Evolutionary conservation across 1,284 basidiomycete species (phyloP).

Genomic region (Cutaneotrichosporon mucoides): DNA sequence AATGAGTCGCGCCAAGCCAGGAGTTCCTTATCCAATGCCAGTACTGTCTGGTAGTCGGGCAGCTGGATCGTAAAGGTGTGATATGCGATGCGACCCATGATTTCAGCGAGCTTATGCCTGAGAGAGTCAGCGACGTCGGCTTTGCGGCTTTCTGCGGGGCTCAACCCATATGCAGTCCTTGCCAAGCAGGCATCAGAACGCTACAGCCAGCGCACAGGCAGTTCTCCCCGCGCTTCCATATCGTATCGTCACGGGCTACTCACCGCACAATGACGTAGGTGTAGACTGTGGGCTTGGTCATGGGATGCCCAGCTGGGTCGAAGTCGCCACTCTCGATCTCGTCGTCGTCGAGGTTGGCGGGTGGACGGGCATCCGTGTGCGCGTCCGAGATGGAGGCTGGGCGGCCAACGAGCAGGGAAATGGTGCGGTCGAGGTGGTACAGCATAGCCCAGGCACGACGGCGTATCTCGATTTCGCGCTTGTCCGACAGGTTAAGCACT

Average conservation of each 20-base stretch:
- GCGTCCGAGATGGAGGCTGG: conserved; percentile 50
- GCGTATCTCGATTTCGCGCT: conserved; percentile 50
- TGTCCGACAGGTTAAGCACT: conserved; percentile 47
- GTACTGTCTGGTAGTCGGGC: conserved; percentile 50
- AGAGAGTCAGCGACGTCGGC: neutral
- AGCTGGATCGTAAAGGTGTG: conserved; percentile 51
- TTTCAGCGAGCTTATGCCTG: conserved; percentile 48
- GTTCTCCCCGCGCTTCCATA: neutral
- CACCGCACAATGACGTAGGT: conserved; percentile 48
- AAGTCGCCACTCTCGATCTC: conserved; percentile 48
- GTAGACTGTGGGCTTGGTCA: conserved; percentile 48
- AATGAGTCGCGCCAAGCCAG: conserved; percentile 47
- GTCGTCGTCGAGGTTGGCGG: conserved; percentile 51
- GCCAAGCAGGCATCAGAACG: neutral
- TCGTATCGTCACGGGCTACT: conserved; percentile 8
- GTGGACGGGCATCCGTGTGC: conserved; percentile 49
- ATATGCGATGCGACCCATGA: conserved; percentile 51
- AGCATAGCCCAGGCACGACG: conserved; percentile 50
- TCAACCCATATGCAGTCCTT: neutral
- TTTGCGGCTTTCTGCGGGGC: neutral
- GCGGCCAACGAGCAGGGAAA: conserved; percentile 49
- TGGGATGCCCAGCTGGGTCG: conserved; percentile 47
- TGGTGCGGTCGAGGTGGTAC: conserved; percentile 49
- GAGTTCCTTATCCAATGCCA: conserved; percentile 50
- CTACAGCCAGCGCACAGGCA: neutral